Percentiles rank a stretch among this genome's conserved stretches.
Conservation (phyloP, 139 green algal species). For the Picochlorum sp. region DNA sequence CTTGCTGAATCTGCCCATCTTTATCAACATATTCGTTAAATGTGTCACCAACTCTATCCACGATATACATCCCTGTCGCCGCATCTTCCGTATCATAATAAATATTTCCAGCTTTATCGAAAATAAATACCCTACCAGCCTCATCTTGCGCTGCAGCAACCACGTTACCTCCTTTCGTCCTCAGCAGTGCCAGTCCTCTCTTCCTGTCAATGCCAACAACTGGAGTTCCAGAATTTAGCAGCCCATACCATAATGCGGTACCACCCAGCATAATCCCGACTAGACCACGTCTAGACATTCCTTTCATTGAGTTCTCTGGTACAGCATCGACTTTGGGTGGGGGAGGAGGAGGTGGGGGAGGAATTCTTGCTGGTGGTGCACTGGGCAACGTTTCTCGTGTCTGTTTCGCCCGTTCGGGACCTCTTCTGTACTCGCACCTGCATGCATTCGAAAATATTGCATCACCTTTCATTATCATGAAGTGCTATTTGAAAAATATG, state of each 20-base stretch:
- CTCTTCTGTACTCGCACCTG: no score
- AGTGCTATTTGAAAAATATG: no score
- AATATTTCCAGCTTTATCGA: constrained; percentile 35
- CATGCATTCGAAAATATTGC: no score
- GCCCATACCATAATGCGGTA: neutral
- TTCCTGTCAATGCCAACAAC: neutral
- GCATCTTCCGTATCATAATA: constrained; percentile 40
- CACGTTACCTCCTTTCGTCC: constrained; percentile 29
- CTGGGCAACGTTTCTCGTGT: neutral
- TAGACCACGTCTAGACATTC: constrained; percentile 3
- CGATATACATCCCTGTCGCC: constrained; percentile 28
- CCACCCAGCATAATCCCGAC: constrained; percentile 22
- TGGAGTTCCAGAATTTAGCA: constrained; percentile 6
- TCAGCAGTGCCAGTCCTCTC: constrained; percentile 15
- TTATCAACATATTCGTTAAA: constrained; percentile 29
- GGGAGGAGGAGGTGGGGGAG: neutral
- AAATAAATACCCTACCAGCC: constrained; percentile 22
- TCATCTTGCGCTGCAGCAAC: constrained; percentile 22
- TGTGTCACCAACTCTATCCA: constrained; percentile 12
- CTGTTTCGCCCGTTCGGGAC: neutral
- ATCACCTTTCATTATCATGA: no score
- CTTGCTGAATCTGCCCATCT: constrained; percentile 4
- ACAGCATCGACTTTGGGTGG: neutral
- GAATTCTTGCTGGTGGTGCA: neutral
- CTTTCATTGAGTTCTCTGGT: neutral